A percentile compares a stretch with the other conserved stretches of the same genome.
Evolutionary conservation across 139 green algal species (phyloP).

Genomic region (Tetradesmus lagerheimii): DNA sequence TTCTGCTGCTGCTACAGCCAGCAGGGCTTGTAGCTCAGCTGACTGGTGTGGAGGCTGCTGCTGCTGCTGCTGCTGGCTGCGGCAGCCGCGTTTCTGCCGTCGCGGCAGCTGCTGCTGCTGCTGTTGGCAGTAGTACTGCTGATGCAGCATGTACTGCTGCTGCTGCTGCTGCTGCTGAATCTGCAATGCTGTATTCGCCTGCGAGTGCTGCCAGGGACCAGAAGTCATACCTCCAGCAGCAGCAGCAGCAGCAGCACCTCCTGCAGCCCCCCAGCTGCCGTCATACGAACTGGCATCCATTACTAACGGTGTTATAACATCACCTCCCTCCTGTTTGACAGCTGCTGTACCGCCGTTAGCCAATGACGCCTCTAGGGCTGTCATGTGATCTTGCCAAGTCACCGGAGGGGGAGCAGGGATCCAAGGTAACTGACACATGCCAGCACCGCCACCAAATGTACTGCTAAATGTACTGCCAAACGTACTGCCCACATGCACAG

Average conservation of each 20-base stretch:
- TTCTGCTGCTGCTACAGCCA: slow-evolving; percentile 29
- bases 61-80: slow-evolving; percentile 3
- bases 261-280: background rate
- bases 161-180: background rate
- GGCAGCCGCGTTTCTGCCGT: background rate
- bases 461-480: background rate
- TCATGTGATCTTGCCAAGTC: slow-evolving; percentile 39
- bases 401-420: background rate
- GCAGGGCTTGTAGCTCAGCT: background rate
- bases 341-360: background rate
- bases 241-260: background rate
- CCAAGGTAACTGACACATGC: background rate
- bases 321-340: background rate
- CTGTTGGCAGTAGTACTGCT: background rate
- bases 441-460: background rate
- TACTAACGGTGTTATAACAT: background rate
- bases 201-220: background rate
- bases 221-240: background rate
- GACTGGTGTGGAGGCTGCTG: background rate
- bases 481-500: background rate
- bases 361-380: slow-evolving; percentile 12
- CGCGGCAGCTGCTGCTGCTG: background rate
- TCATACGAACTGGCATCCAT: background rate
- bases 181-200: background rate
- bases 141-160: background rate